Conservation (phyloP, 1,284 basidiomycete species). For the Ceratobasidium sp. region DNA sequence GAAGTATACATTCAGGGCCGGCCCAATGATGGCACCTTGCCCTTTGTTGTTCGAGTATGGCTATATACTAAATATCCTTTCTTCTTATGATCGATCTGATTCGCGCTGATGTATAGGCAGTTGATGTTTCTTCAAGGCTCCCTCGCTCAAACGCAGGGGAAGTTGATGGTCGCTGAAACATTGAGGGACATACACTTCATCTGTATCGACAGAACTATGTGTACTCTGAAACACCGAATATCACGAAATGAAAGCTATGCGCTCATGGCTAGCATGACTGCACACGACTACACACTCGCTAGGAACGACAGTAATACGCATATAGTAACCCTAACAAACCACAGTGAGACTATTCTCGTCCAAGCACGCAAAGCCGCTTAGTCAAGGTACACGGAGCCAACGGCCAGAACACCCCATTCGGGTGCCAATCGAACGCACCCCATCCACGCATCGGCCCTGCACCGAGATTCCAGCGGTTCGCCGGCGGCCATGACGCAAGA, state of each 20-base stretch:
- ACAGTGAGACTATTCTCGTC: neutral
- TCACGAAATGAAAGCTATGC: slow-evolving; percentile 23
- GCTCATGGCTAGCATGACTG: neutral
- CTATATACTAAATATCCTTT: slow-evolving; percentile 23
- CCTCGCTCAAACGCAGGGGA: slow-evolving; percentile 30
- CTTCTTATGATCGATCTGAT: slow-evolving; percentile 35
- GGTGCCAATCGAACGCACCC: slow-evolving; percentile 1
- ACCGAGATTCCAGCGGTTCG: slow-evolving; percentile 10
- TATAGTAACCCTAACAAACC: neutral
- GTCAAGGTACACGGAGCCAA: neutral
- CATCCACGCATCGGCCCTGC: neutral
- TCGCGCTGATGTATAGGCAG: neutral
- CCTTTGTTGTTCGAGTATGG: slow-evolving; percentile 30
- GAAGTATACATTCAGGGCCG: neutral
- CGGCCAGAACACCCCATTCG: slow-evolving; percentile 21
- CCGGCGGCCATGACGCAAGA: neutral
- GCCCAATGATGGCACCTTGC: slow-evolving; percentile 1
- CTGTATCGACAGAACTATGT: slow-evolving; percentile 3
- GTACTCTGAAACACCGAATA: slow-evolving; percentile 22
- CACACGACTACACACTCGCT: neutral
- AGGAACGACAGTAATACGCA: neutral
- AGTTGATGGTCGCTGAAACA: slow-evolving; percentile 39
- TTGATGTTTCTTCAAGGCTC: neutral
- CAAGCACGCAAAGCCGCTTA: neutral
- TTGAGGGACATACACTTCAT: neutral